These are phyloP conservation scores for Sphaceloma murrayae DNA, from an alignment of 2,329 filamentous ascomycete species.

Conservation along the genomic window DNA sequence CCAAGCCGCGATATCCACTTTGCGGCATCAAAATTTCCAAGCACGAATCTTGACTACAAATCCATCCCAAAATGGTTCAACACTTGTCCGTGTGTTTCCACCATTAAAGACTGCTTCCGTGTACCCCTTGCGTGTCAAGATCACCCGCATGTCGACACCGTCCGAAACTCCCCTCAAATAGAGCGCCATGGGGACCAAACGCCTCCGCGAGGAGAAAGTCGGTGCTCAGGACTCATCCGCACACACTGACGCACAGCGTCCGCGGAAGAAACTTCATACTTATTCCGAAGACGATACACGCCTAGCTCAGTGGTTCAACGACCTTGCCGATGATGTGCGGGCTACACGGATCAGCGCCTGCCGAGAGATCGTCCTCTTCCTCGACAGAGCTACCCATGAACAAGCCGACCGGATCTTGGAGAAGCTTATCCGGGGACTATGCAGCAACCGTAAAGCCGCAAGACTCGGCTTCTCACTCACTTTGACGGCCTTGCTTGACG, in stretches of 20 bases:
- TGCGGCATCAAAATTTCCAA: constrained; percentile 13
- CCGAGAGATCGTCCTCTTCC: constrained; percentile 34
- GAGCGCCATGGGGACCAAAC: constrained; percentile 19
- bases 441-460: constrained; percentile 81
- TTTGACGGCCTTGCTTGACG: constrained; percentile 32
- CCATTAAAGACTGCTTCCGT: not conserved
- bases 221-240: constrained; percentile 10
- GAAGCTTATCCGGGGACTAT: constrained; percentile 70
- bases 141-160: not conserved
- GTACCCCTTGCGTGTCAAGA: constrained; percentile 10
- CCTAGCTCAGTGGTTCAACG: constrained; percentile 38
- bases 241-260: constrained; percentile 6
- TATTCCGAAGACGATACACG: constrained; percentile 34
- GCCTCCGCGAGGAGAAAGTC: constrained; percentile 17
- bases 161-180: not conserved
- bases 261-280: constrained; percentile 27
- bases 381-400: constrained; percentile 32
- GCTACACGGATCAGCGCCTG: constrained; percentile 37
- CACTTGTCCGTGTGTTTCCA: too few species aligned
- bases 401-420: constrained; percentile 34
- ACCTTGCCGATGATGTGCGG: constrained; percentile 39
- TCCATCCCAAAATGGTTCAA: not conserved
- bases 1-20: constrained; percentile 13
- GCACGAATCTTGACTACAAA: not conserved
- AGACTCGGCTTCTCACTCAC: constrained; percentile 59